Evolutionary conservation across 192 early-diverging fungal species (phyloP).

Genomic region (Anaeromyces robustus): DNA sequence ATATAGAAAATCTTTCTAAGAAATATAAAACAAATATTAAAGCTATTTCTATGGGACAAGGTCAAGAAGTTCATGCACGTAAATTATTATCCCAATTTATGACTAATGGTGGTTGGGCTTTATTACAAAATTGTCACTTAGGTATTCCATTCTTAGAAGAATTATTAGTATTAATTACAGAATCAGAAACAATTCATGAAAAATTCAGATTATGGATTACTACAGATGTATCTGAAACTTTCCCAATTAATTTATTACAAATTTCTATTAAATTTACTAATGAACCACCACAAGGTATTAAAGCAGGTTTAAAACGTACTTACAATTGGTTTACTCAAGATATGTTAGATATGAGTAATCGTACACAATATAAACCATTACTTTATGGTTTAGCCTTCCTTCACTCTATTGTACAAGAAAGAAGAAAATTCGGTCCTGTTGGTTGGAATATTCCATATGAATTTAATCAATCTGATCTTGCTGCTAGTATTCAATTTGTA

Average conservation of each 20-base stretch:
- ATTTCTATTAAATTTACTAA: constrained; percentile 51
- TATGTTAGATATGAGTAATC: constrained; percentile 45
- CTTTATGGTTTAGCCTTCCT: constrained; percentile 45
- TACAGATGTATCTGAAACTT: constrained; percentile 35
- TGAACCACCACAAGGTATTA: constrained; percentile 49
- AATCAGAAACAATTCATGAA: constrained; percentile 39
- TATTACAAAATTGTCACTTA: constrained; percentile 50
- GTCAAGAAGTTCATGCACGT: constrained; percentile 47
- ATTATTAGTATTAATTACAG: constrained; percentile 29
- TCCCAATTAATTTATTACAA: constrained; percentile 51
- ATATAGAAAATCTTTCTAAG: constrained; percentile 45
- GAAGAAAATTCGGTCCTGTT: constrained; percentile 47
- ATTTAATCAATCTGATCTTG: constrained; percentile 50
- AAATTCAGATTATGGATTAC: constrained; percentile 55
- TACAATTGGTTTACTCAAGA: constrained; percentile 54
- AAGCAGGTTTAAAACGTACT: constrained; percentile 46
- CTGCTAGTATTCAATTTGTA: constrained; percentile 46
- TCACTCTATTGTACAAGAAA: constrained; percentile 48
- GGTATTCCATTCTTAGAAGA: constrained; percentile 53
- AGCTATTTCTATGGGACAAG: constrained; percentile 55
- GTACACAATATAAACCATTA: constrained; percentile 49
- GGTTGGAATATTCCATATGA: constrained; percentile 59
- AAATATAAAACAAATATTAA: constrained; percentile 51
- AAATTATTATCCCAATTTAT: constrained; percentile 41
- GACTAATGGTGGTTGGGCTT: constrained; percentile 45